phyloP scores from a whole-genome alignment of 805 yeast genomes.

The Saccharomycopsis selenospora region DNA sequence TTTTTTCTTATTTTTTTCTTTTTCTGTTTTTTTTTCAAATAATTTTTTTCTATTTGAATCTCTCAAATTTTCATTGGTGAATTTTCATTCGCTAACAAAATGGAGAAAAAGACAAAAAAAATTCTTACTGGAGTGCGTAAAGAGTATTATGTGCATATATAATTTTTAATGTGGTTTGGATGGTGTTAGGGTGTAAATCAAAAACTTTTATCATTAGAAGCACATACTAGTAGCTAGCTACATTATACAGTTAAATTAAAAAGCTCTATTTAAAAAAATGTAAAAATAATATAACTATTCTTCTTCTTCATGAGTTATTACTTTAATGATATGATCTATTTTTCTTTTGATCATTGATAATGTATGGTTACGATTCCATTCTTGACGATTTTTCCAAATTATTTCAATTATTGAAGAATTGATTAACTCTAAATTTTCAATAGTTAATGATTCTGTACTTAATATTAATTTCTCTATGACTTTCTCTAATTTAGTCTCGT shows the following conservation, averaged over 20 bases:
- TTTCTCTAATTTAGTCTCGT: constrained; percentile 27
- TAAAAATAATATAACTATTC: no score
- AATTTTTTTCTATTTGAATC: constrained; percentile 8
- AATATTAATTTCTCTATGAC: constrained; percentile 32
- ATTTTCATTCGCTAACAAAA: constrained; percentile 1
- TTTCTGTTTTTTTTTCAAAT: not conserved
- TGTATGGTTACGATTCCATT: constrained; percentile 39
- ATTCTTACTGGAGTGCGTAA: no score
- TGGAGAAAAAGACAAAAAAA: not conserved
- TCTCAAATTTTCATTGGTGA: constrained; percentile 14
- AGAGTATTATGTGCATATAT: not conserved
- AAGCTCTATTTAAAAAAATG: no score
- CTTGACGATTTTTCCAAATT: constrained; percentile 59
- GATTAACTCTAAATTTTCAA: constrained; percentile 54
- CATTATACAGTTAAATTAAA: no score
- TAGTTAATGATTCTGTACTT: constrained; percentile 33
- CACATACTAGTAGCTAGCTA: no score
- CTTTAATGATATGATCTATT: constrained; percentile 4
- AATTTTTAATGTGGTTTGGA: not conserved
- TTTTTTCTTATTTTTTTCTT: not conserved
- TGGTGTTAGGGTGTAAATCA: not conserved
- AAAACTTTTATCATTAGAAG: no score
- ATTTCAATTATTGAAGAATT: constrained; percentile 65
- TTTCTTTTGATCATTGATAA: constrained; percentile 21
- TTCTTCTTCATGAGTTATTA: no score